phyloP scores from a whole-genome alignment of 2,329 filamentous ascomycete species.

The Zasmidium angulare region DNA sequence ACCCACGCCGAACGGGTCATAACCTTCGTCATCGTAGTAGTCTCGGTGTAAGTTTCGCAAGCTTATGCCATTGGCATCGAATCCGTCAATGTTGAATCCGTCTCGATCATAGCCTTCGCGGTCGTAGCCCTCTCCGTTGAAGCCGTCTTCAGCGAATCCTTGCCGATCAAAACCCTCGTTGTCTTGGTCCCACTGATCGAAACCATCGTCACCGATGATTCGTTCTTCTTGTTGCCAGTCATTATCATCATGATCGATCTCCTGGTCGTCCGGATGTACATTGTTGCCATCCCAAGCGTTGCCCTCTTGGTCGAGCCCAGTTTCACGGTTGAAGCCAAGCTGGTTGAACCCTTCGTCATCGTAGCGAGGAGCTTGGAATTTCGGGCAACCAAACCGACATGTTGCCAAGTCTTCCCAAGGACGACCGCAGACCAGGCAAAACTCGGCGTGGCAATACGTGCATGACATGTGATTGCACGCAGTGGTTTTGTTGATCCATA shows the following conservation, averaged over 20 bases:
- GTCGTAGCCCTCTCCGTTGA: background rate
- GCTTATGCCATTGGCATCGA: background rate
- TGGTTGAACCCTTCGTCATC: slow-evolving; percentile 8
- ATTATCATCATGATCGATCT: background rate
- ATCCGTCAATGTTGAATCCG: slow-evolving; percentile 1
- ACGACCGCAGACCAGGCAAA: slow-evolving; percentile 9
- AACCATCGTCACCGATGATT: background rate
- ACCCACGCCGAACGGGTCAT: background rate
- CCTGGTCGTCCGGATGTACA: background rate
- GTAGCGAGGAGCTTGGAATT: slow-evolving; percentile 4
- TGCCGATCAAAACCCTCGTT: background rate
- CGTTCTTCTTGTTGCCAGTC: background rate
- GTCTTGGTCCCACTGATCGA: background rate
- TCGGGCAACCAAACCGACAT: slow-evolving; percentile 7
- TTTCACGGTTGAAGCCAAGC: slow-evolving; percentile 6
- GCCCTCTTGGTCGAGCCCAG: slow-evolving; percentile 8
- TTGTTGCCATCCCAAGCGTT: slow-evolving; percentile 1
- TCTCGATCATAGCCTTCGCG: background rate
- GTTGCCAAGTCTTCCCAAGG: slow-evolving; percentile 2
- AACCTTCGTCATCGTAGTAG: background rate
- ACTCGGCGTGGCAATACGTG: background rate
- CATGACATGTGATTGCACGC: slow-evolving; percentile 4
- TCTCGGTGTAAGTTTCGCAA: background rate
- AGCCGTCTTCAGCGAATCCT: slow-evolving; percentile 5
- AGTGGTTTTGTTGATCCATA: background rate